These are phyloP conservation scores for Suillus subalutaceus DNA, from an alignment of 768 basidiomycete species.

Conservation along the genomic window DNA sequence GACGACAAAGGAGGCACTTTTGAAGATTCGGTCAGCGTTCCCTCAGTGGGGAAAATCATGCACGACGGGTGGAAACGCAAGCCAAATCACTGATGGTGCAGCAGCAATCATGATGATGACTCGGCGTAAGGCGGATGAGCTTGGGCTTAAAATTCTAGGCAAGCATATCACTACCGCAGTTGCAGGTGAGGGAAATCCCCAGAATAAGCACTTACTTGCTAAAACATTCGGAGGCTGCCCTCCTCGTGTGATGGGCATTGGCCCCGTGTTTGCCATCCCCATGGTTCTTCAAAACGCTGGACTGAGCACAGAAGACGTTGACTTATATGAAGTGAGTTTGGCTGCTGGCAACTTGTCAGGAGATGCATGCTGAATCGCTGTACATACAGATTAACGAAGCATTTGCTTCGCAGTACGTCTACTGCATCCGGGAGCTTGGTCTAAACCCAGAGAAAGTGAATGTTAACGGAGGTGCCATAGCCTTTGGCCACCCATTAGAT, in stretches of 20 bases:
- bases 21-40: slow-evolving; percentile 74
- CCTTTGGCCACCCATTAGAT: slow-evolving; percentile 84
- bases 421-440: slow-evolving; percentile 66
- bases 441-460: slow-evolving; percentile 74
- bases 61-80: slow-evolving; percentile 86
- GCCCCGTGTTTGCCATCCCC: slow-evolving; percentile 84
- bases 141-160: slow-evolving; percentile 73
- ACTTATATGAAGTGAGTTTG: slow-evolving; percentile 69
- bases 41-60: slow-evolving; percentile 77
- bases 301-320: slow-evolving; percentile 68
- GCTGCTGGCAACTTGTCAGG: neutral
- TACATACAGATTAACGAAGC: slow-evolving; percentile 83
- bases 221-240: slow-evolving; percentile 51
- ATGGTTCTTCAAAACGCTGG: slow-evolving; percentile 70
- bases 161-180: slow-evolving; percentile 78
- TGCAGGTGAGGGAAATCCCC: slow-evolving; percentile 45
- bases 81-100: slow-evolving; percentile 83
- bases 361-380: slow-evolving; percentile 5
- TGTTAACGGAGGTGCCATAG: slow-evolving; percentile 91
- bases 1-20: slow-evolving; percentile 65
- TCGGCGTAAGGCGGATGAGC: slow-evolving; percentile 72
- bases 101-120: slow-evolving; percentile 85
- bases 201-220: neutral
- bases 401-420: slow-evolving; percentile 83
- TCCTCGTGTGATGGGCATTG: slow-evolving; percentile 88